A percentile compares a stretch with the other conserved stretches of the same genome.
phyloP scores from a whole-genome alignment of 2,329 filamentous ascomycete species.

The Ascochyta pisi region DNA sequence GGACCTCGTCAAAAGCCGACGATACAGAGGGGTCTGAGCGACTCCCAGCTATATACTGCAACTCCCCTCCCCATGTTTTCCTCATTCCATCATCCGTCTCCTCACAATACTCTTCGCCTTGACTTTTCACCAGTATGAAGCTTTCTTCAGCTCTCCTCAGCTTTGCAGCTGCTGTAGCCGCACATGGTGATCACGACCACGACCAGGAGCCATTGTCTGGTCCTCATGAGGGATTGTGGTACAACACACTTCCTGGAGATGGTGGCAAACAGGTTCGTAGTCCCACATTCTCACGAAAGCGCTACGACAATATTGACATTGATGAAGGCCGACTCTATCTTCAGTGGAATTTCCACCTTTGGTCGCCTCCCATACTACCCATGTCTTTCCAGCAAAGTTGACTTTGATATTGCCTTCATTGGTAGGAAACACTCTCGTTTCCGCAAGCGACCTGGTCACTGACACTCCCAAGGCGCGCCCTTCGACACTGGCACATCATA shows the following conservation, averaged over 20 bases:
- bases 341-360: slow-evolving; percentile 87
- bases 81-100: slow-evolving; percentile 3
- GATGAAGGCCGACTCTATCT: slow-evolving; percentile 79
- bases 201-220: slow-evolving; percentile 66
- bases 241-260: slow-evolving; percentile 81
- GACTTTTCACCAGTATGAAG: slow-evolving; percentile 34
- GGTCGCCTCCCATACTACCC: slow-evolving; percentile 79
- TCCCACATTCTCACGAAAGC: neutral
- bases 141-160: slow-evolving; percentile 32
- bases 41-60: slow-evolving; percentile 30
- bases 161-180: slow-evolving; percentile 60
- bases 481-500: slow-evolving; percentile 90
- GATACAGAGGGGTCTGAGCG: slow-evolving; percentile 31
- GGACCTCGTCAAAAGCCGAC: slow-evolving; percentile 33
- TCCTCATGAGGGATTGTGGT: slow-evolving; percentile 79
- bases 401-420: slow-evolving; percentile 86
- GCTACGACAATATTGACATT: slow-evolving; percentile 22
- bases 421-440: neutral
- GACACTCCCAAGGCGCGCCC: slow-evolving; percentile 65
- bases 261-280: slow-evolving; percentile 77
- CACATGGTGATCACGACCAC: slow-evolving; percentile 65
- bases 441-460: neutral
- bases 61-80: slow-evolving; percentile 10
- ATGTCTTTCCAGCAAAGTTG: slow-evolving; percentile 73
- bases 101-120: neutral